These are phyloP conservation scores for Jatropha curcas DNA, from an alignment of 345 rosid species.

Conservation along the genomic window DNA sequence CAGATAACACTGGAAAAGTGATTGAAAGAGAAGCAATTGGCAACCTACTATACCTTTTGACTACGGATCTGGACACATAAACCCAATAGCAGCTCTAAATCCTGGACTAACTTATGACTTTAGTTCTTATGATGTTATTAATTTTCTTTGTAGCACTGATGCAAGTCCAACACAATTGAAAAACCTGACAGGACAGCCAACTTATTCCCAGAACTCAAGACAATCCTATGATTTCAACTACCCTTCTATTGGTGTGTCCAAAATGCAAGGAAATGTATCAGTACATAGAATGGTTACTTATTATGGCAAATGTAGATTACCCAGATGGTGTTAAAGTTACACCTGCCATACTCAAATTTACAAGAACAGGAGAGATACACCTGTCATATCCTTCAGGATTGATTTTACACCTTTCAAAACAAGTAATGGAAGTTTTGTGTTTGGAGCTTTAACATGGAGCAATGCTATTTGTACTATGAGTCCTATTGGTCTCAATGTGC, in stretches of 20 bases:
- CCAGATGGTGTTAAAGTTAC: conserved; percentile 41
- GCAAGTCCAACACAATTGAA: conserved; percentile 44
- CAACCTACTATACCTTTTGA: conserved; percentile 46
- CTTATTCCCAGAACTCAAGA: conserved; percentile 30
- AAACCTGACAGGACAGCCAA: conserved; percentile 43
- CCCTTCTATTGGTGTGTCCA: conserved; percentile 50
- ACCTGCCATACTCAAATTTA: conserved; percentile 44
- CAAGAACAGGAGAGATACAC: conserved; percentile 37
- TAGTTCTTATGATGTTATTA: conserved; percentile 30
- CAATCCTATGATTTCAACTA: conserved; percentile 45
- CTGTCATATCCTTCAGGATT: conserved; percentile 36
- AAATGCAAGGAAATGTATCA: conserved; percentile 41
- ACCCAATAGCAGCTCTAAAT: conserved; percentile 42
- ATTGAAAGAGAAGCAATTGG: conserved; percentile 44
- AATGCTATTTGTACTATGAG: conserved; percentile 42
- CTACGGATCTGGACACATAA: conserved; percentile 58
- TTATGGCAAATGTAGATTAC: conserved; percentile 33
- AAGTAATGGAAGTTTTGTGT: conserved; percentile 42
- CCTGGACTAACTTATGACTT: conserved; percentile 49
- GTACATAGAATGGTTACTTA: conserved; percentile 45
- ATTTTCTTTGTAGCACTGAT: conserved; percentile 51
- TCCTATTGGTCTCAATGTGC: conserved; percentile 45
- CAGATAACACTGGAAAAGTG: conserved; percentile 32
- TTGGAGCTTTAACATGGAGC: conserved; percentile 52
- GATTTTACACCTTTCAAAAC: conserved; percentile 39